A percentile compares a stretch with the other conserved stretches of the same genome.
These are phyloP conservation scores for Saccharomycopsis lassenensis DNA, from an alignment of 805 yeast species.

Conservation along the genomic window DNA sequence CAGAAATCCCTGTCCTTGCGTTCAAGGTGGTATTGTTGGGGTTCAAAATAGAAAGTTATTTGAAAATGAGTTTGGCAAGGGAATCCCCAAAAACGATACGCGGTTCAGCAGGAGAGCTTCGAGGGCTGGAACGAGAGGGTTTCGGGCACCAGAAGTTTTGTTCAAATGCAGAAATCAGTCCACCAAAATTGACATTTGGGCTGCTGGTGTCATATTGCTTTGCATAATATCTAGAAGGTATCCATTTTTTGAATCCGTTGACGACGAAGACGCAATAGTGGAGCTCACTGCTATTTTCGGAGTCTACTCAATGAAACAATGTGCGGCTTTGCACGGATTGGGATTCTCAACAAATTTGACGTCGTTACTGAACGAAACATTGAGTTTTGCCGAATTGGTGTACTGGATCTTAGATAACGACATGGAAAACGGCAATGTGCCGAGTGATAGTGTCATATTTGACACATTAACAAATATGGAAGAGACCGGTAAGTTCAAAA, in stretches of 20 bases:
- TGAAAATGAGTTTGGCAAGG: no score
- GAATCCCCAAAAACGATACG: slow-evolving; percentile 79
- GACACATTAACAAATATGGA: slow-evolving; percentile 45
- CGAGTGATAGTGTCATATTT: slow-evolving; percentile 59
- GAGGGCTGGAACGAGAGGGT: slow-evolving; percentile 94
- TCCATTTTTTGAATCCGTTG: slow-evolving; percentile 90
- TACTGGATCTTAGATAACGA: slow-evolving; percentile 35
- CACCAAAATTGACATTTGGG: slow-evolving; percentile 81
- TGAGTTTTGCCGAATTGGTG: slow-evolving; percentile 33
- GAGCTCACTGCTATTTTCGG: slow-evolving; percentile 83
- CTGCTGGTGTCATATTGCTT: slow-evolving; percentile 80
- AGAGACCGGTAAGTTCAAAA: slow-evolving; percentile 30
- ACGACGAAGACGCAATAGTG: slow-evolving; percentile 83
- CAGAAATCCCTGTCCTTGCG: slow-evolving; percentile 43
- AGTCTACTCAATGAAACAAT: slow-evolving; percentile 51
- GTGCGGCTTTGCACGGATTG: slow-evolving; percentile 81
- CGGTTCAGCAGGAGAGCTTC: slow-evolving; percentile 89
- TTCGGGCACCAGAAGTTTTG: slow-evolving; percentile 88
- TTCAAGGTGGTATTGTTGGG: no score
- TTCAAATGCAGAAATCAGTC: slow-evolving; percentile 79
- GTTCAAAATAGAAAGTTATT: no score
- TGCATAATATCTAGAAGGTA: slow-evolving; percentile 71
- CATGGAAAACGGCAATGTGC: slow-evolving; percentile 47
- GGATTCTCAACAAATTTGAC: slow-evolving; percentile 62
- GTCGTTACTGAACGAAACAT: slow-evolving; percentile 34